Conservation (phyloP, 2,329 filamentous ascomycete genomes). For the Stylonectria norvegica region DNA sequence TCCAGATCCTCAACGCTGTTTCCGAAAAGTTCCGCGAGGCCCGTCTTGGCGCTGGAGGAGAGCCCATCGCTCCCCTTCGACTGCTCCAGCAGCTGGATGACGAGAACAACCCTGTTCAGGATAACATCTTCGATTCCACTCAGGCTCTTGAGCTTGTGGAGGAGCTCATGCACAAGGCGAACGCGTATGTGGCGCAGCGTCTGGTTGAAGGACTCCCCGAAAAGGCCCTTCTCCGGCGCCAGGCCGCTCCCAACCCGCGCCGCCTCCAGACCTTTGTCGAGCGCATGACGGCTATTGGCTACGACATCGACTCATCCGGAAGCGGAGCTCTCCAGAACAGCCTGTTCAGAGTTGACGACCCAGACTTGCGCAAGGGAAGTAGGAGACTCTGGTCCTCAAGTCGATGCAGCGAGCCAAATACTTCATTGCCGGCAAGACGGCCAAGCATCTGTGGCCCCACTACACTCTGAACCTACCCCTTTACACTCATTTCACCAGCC, state of each 20-base stretch:
- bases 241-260: conserved; percentile 79
- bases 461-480: conserved; percentile 89
- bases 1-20: conserved; percentile 76
- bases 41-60: conserved; percentile 75
- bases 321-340: conserved; percentile 92
- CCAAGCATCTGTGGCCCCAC: conserved; percentile 76
- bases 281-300: conserved; percentile 87
- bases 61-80: conserved; percentile 79
- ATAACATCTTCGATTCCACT: conserved; percentile 92
- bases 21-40: conserved; percentile 87
- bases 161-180: conserved; percentile 91
- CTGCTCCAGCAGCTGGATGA: conserved; percentile 93
- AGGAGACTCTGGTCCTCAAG: conserved; percentile 93
- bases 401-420: conserved; percentile 97
- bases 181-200: conserved; percentile 83
- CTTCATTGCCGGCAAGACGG: conserved; percentile 76
- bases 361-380: conserved; percentile 92
- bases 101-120: conserved; percentile 94
- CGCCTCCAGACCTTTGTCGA: conserved; percentile 88
- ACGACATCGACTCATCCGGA: conserved; percentile 83
- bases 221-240: conserved; percentile 87
- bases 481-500: conserved; percentile 97
- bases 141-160: conserved; percentile 89
- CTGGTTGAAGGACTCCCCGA: conserved; percentile 76
- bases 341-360: conserved; percentile 86